A percentile compares a stretch with the other conserved stretches of the same genome.
These are phyloP conservation scores for Phlyctochytrium bullatum DNA, from an alignment of 192 early-diverging fungal species.

Conservation along the genomic window DNA sequence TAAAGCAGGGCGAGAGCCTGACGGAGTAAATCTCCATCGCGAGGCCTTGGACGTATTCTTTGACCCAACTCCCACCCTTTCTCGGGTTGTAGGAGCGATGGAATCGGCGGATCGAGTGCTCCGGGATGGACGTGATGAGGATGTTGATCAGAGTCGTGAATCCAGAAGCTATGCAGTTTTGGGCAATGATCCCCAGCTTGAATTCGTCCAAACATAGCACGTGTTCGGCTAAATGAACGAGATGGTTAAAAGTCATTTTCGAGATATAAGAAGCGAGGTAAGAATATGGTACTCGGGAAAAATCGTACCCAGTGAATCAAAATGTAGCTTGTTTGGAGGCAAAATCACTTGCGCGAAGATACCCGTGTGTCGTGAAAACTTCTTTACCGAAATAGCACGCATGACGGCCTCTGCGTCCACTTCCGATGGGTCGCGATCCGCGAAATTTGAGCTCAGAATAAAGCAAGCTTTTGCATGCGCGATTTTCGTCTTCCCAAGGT, in stretches of 20 bases:
- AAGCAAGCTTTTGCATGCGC: constrained; percentile 59
- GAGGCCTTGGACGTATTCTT: constrained; percentile 61
- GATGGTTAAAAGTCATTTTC: constrained; percentile 9
- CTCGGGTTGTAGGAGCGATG: constrained; percentile 31
- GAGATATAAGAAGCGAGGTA: background rate
- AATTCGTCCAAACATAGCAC: constrained; percentile 73
- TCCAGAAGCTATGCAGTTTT: constrained; percentile 67
- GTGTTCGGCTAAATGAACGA: constrained; percentile 48
- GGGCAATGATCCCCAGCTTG: constrained; percentile 66
- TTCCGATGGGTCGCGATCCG: constrained; percentile 41
- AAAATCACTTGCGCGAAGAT: constrained; percentile 60
- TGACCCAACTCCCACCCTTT: constrained; percentile 40
- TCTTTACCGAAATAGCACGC: constrained; percentile 68
- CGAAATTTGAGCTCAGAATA: constrained; percentile 54
- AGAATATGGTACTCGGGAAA: constrained; percentile 2
- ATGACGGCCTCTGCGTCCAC: constrained; percentile 72
- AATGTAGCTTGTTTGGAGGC: constrained; percentile 69
- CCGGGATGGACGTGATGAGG: constrained; percentile 65
- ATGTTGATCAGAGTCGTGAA: constrained; percentile 67
- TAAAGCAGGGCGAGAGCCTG: constrained; percentile 39
- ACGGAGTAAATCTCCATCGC: constrained; percentile 66
- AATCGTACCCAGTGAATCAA: constrained; percentile 54
- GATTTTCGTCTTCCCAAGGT: constrained; percentile 52
- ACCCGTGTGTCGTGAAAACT: constrained; percentile 44
- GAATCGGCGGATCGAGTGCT: constrained; percentile 25